Evolutionary conservation across 2,329 filamentous ascomycete genomes (phyloP), one percentile per base, ranked within the genome.

Genomic region (Grosmannia serpens): DNA sequence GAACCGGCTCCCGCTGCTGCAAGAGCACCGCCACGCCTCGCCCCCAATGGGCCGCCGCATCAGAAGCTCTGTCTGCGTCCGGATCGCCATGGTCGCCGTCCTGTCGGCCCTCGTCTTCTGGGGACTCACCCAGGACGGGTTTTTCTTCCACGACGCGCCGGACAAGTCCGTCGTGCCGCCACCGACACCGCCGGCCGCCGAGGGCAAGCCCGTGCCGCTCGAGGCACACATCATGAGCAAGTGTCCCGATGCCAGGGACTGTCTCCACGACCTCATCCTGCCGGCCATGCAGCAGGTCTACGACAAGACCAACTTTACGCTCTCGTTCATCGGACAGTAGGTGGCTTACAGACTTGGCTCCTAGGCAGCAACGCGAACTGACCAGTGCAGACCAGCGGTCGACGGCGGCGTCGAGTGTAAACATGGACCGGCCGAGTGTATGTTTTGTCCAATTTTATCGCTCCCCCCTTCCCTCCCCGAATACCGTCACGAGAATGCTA

Each of bases 141-240:
- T 13, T 8, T 13, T 46, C 53, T 26, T 41, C 26, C 27, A 22
- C 9, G 26, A 17, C 33, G 6, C 26, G 10, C 51, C 15, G 26
- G 4, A n/a, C 49, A 1, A 26, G 44, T 2, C 51, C 11, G 7
- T 29, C 51, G 24, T 50, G 58, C 22, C 53, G 52, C 41, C 58
- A 59, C 20, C 60, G 64, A 31, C 35, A 24, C 56, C 59, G 59
- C 6, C 44, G 57, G 5, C 38, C 56, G 7, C 29, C 58, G 46
- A 52, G 29, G 55, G 63, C 56, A 62, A 61, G 51, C 72, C 77
- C 59, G 87, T 97, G 5, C 88, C 90, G 4, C 74, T 99, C 2
- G 94, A 99, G 70, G 89, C 90, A 58, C 92, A 97, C 71, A 94
- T 97, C 66, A 99, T 97, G 86, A 89, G 85, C 74, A 96, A 97